phyloP scores from a whole-genome alignment of 345 rosid species.

The Populus euphratica region DNA sequence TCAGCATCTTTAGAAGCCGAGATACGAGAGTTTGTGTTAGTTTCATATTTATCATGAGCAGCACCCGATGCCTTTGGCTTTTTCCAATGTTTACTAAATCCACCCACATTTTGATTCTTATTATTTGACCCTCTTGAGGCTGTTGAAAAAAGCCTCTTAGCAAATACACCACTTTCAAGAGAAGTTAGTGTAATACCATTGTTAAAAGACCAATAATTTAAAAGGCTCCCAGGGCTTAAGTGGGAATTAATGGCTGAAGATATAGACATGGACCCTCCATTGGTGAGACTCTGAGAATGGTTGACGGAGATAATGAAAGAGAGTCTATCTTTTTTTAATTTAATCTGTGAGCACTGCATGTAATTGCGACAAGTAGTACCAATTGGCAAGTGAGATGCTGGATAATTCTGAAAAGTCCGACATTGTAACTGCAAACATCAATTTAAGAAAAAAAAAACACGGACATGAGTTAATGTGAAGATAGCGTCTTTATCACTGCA shows the following conservation, averaged over 20 bases:
- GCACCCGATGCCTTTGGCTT: conserved; percentile 36
- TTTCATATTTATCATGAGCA: conserved; percentile 9
- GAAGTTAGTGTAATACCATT: conserved; percentile 17
- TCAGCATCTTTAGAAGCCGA: conserved; percentile 12
- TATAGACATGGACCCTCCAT: conserved; percentile 4
- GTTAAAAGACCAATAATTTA: conserved; percentile 21
- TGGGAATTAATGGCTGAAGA: conserved; percentile 16
- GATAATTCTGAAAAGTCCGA: conserved; percentile 29
- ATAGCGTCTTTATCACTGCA: neutral
- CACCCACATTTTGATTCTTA: conserved; percentile 18
- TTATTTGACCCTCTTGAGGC: conserved; percentile 14
- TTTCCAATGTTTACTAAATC: conserved; percentile 33
- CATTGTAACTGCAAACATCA: conserved; percentile 39
- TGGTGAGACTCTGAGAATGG: conserved; percentile 2
- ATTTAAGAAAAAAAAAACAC: neutral
- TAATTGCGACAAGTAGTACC: conserved; percentile 15
- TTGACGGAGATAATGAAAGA: conserved; percentile 10
- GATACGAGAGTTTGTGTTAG: neutral
- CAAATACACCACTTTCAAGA: conserved; percentile 14
- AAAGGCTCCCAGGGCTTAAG: conserved; percentile 25
- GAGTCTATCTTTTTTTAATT: conserved; percentile 24
- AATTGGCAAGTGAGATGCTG: conserved; percentile 21
- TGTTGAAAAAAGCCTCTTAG: conserved; percentile 42
- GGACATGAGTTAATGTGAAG: neutral
- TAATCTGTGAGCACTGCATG: conserved; percentile 29